A percentile compares a stretch with the other conserved stretches of the same genome.
Conservation (phyloP, 768 basidiomycete genomes). For the Leccinum broughii region DNA sequence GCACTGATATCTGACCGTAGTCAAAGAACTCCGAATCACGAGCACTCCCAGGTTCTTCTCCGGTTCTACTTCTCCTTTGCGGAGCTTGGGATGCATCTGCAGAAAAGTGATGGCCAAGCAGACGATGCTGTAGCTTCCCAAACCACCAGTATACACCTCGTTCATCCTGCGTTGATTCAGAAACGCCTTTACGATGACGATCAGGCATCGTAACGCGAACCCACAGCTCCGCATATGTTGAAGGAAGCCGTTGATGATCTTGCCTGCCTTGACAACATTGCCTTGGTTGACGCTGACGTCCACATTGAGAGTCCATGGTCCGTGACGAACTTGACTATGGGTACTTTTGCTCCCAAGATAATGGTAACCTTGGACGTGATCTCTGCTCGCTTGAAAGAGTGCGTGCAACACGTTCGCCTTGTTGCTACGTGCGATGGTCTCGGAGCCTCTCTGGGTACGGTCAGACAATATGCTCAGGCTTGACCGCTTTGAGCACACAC, state of each 20-base stretch:
- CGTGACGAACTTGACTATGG: constrained; percentile 94
- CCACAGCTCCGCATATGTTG: constrained; percentile 53
- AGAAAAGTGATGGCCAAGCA: constrained; percentile 92
- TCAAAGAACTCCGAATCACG: constrained; percentile 93
- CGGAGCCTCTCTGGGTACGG: constrained; percentile 70
- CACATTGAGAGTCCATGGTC: constrained; percentile 78
- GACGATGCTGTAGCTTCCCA: constrained; percentile 94
- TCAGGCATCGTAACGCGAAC: constrained; percentile 77
- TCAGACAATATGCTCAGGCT: constrained; percentile 11
- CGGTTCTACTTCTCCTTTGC: constrained; percentile 83
- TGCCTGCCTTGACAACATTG: constrained; percentile 77
- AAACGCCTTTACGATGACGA: constrained; percentile 90
- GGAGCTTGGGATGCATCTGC: constrained; percentile 96
- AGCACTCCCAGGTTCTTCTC: constrained; percentile 88
- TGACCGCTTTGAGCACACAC: constrained; percentile 46
- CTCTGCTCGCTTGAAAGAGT: constrained; percentile 67
- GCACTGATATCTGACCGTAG: constrained; percentile 83
- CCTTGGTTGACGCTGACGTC: constrained; percentile 94
- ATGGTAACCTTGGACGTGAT: constrained; percentile 83
- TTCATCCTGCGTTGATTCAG: constrained; percentile 90
- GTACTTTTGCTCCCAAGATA: constrained; percentile 92
- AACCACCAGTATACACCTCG: constrained; percentile 94
- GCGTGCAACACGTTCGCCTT: constrained; percentile 70
- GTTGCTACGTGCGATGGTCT: constrained; percentile 69
- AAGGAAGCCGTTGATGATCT: constrained; percentile 80